Base-by-base conservation (phyloP, 495 filamentous ascomycete species). In the Aspergillus affinis region DNA sequence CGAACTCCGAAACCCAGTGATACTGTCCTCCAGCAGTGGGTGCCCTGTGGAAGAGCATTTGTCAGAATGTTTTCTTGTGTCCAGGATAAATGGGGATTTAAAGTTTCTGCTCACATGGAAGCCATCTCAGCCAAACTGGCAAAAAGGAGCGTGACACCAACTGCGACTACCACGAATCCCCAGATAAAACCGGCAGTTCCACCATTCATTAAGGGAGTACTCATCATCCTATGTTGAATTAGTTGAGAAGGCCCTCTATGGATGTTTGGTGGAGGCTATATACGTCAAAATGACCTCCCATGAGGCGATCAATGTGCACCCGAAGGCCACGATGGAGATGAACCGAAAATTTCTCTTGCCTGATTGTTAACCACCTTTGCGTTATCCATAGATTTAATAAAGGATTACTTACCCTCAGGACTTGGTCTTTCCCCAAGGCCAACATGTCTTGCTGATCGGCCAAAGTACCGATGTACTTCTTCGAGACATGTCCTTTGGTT, bases 1-100 rank as follows among this genome's bases (percentile, higher is more conserved):
- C 79, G 61, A 86, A 81, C 59, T 85, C 82, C 6, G 78, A 85
- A 5, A 86, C 81, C 84, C 84, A 87, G 59, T 83, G 80, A 54
- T 83, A 83, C 55, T 83, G 80, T 20, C 81, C 79, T 48, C 80
- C 79, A 23, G 77, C 72, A 48, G 78, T 80, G n/a, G 78, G 78
- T 17, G 79, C 76, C 71, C 78, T 80, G 49, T 18, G 7, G 9
- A 17, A 15, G 23, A 12, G 21, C 2, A n/a, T 51, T 20, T 15
- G 3, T 9, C 49, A 17, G 2, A 51, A 6, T 20, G 44, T 0
- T 1, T 15, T 41, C 6, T 13, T 29, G 18, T 9, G 2, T 48
- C 17, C 3, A 45, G 60, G 63, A 15, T 4, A 15, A 4, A 17
- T 15, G 9, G 36, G 10, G 36, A 41, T 15, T 1, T 13, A 41